Evolutionary conservation across 371 early-diverging fungal species (phyloP).

Genomic region (Mucor saturninus): DNA sequence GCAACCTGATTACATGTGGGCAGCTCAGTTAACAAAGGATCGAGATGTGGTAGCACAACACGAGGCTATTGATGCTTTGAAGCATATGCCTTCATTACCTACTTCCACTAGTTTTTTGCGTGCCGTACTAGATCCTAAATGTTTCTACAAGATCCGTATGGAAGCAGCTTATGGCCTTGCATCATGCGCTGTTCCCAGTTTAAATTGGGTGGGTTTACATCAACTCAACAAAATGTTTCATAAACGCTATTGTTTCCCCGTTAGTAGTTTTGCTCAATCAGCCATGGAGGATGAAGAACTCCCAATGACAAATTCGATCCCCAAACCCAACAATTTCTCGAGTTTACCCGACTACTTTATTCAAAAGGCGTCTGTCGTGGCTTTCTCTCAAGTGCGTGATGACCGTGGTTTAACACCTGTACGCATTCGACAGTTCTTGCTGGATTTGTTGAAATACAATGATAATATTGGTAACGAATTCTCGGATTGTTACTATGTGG

Average conservation of each 20-base stretch:
- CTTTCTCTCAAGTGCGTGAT: slow-evolving; percentile 75
- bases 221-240: slow-evolving; percentile 80
- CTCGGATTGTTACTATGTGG: slow-evolving; percentile 83
- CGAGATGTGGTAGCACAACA: slow-evolving; percentile 96
- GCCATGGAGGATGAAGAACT: slow-evolving; percentile 42
- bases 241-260: slow-evolving; percentile 72
- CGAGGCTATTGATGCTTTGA: slow-evolving; percentile 82
- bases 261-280: slow-evolving; percentile 20
- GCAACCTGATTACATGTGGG: slow-evolving; percentile 97
- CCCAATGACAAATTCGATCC: slow-evolving; percentile 63
- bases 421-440: slow-evolving; percentile 67
- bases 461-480: slow-evolving; percentile 91
- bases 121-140: slow-evolving; percentile 81
- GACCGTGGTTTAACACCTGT: slow-evolving; percentile 69
- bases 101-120: slow-evolving; percentile 78
- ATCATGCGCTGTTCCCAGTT: slow-evolving; percentile 59
- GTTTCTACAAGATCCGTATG: slow-evolving; percentile 93
- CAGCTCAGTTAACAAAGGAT: slow-evolving; percentile 91
- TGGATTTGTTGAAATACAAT: slow-evolving; percentile 83
- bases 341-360: slow-evolving; percentile 87
- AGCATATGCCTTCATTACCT: slow-evolving; percentile 66
- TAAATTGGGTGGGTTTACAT: slow-evolving; percentile 75
- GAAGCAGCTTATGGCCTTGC: slow-evolving; percentile 91
- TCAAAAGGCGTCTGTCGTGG: slow-evolving; percentile 80
- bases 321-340: slow-evolving; percentile 87